Conservation (phyloP, 805 yeast genomes). For the Brettanomyces anomalus region DNA sequence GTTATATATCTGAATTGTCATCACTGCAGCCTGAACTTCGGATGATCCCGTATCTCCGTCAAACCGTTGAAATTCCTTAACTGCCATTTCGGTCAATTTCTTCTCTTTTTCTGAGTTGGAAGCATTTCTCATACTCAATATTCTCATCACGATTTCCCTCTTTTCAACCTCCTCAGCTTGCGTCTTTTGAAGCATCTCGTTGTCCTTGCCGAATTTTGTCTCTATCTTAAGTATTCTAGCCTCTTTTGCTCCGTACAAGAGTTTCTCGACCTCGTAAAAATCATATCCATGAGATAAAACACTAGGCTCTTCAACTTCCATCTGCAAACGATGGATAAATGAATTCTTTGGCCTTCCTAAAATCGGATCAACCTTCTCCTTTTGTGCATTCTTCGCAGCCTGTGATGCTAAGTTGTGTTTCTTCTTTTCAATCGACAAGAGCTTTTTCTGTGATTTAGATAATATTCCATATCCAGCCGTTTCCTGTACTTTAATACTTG, state of each 20-base stretch:
- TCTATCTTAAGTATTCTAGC: constrained; percentile 34
- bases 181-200: constrained; percentile 13
- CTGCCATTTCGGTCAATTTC: constrained; percentile 55
- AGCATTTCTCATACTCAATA: constrained; percentile 67
- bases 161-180: constrained; percentile 41
- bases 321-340: constrained; percentile 57
- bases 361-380: constrained; percentile 67
- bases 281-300: constrained; percentile 53
- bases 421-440: constrained; percentile 15
- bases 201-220: constrained; percentile 15
- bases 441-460: constrained; percentile 5
- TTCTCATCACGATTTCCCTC: constrained; percentile 60
- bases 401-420: constrained; percentile 22
- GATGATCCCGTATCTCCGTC: constrained; percentile 93
- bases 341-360: constrained; percentile 61
- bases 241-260: constrained; percentile 70
- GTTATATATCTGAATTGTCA: constrained; percentile 73
- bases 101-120: constrained; percentile 47
- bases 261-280: constrained; percentile 59
- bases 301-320: constrained; percentile 58
- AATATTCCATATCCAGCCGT: background rate
- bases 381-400: constrained; percentile 7
- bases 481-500: background rate
- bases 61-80: constrained; percentile 68
- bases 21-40: constrained; percentile 91